phyloP scores from a whole-genome alignment of 108 stramenopile genomes.

The Cyclotella sp. region DNA sequence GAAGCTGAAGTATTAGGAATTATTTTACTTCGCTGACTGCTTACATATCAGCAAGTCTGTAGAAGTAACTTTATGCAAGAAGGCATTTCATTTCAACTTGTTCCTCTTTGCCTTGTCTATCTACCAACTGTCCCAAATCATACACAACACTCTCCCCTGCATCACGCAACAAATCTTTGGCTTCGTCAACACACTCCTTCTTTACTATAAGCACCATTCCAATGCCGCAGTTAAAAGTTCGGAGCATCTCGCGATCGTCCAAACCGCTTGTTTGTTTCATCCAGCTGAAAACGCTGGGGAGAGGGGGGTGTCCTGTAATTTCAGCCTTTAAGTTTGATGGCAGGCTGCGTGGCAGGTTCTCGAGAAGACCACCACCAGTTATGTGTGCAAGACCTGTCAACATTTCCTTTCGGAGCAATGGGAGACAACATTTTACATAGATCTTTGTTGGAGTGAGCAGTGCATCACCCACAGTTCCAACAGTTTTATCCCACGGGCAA shows the following conservation, averaged over 20 bases:
- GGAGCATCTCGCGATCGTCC: conserved; percentile 92
- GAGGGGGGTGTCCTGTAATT: conserved; percentile 83
- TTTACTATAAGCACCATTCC: conserved; percentile 96
- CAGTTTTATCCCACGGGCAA: conserved; percentile 88
- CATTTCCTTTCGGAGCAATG: conserved; percentile 80
- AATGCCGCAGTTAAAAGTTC: conserved; percentile 97
- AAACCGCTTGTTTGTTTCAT: conserved; percentile 89
- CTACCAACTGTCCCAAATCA: conserved; percentile 74
- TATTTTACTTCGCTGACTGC: too few species aligned
- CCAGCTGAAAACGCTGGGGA: conserved; percentile 95
- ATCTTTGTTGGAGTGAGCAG: conserved; percentile 95
- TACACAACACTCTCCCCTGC: conserved; percentile 79
- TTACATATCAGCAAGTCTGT: not conserved
- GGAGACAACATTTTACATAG: conserved; percentile 92
- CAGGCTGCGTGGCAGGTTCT: conserved; percentile 96
- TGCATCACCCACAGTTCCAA: conserved; percentile 84
- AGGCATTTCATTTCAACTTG: conserved; percentile 62
- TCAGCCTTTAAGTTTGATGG: conserved; percentile 84
- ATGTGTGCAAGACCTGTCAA: conserved; percentile 96
- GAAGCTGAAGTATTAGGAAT: too few species aligned
- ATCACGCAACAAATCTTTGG: conserved; percentile 65
- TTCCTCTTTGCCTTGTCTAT: conserved; percentile 54
- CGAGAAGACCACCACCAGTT: conserved; percentile 96
- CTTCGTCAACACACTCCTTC: conserved; percentile 68
- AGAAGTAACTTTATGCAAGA: conserved; percentile 26